phyloP scores from a whole-genome alignment of 208 protist genomes.

The Sergeia podlipaevii region DNA sequence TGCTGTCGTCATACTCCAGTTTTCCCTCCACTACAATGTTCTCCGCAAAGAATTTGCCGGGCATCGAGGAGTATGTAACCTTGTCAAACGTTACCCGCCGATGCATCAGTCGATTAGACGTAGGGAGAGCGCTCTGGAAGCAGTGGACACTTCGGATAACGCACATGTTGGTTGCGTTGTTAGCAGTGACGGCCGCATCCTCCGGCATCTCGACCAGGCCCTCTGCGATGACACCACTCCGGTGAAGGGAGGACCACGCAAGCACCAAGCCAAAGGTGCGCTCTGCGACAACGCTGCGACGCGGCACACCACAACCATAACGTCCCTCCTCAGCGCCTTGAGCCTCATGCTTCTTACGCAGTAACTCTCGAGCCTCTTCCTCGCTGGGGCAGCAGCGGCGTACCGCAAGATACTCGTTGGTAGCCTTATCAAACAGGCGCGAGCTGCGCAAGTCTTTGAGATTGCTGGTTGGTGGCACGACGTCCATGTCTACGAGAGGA shows the following conservation, averaged over 20 bases:
- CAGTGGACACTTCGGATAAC: constrained; percentile 75
- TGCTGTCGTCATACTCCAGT: constrained; percentile 41
- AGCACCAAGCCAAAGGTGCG: constrained; percentile 38
- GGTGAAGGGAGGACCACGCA: constrained; percentile 73
- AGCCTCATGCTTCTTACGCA: constrained; percentile 21
- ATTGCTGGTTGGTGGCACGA: constrained; percentile 50
- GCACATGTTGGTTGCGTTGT: constrained; percentile 21
- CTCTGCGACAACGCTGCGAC: constrained; percentile 33
- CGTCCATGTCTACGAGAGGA: constrained; percentile 36
- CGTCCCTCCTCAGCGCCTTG: too few species aligned
- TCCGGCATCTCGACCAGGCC: constrained; percentile 16
- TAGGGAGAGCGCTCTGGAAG: constrained; percentile 80
- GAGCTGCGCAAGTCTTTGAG: constrained; percentile 81
- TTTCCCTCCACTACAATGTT: constrained; percentile 50
- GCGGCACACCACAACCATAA: constrained; percentile 16
- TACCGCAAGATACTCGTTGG: constrained; percentile 55
- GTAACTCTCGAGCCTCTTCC: constrained; percentile 34
- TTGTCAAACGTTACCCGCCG: constrained; percentile 63
- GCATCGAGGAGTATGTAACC: constrained; percentile 52
- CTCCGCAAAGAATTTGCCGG: constrained; percentile 67
- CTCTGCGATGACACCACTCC: constrained; percentile 66
- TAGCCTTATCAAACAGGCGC: constrained; percentile 54
- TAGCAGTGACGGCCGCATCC: constrained; percentile 9
- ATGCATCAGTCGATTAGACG: constrained; percentile 54
- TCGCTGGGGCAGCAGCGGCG: constrained; percentile 39